Percentiles rank a stretch among this genome's conserved stretches.
Conservation (phyloP, 1,139 yeast species). For the Torulaspora globosa region DNA sequence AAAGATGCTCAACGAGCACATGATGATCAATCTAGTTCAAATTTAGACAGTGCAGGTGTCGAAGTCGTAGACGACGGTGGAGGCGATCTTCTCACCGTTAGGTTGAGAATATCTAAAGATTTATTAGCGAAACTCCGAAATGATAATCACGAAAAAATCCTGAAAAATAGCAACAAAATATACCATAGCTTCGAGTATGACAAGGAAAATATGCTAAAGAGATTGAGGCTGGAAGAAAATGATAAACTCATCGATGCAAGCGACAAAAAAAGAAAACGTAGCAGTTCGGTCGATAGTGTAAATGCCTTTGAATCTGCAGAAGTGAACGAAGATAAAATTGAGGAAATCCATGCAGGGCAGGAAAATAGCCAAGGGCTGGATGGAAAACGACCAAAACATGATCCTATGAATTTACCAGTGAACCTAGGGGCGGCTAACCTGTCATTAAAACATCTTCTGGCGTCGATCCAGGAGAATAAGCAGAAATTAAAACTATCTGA, state of each 20-base stretch:
- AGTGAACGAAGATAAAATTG: conserved; percentile 12
- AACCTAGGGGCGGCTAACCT: conserved; percentile 78
- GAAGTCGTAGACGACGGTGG: conserved; percentile 18
- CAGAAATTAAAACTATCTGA: conserved; percentile 75
- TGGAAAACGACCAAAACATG: conserved; percentile 28
- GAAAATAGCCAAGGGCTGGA: conserved; percentile 20
- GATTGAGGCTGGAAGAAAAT: conserved; percentile 74
- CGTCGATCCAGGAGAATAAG: conserved; percentile 73
- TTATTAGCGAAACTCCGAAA: conserved; percentile 29
- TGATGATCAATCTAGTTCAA: conserved; percentile 26
- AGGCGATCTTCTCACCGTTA: conserved; percentile 30
- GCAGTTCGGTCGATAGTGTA: conserved; percentile 11
- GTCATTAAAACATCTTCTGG: conserved; percentile 74
- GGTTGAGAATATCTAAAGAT: conserved; percentile 33
- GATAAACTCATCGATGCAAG: conserved; percentile 60
- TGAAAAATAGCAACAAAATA: conserved; percentile 52
- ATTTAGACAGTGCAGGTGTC: conserved; percentile 16
- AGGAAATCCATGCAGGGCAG: conserved; percentile 10
- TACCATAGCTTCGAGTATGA: conserved; percentile 86
- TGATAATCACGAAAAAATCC: conserved; percentile 34
- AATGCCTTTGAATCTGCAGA: not conserved
- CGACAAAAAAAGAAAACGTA: conserved; percentile 26
- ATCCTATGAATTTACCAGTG: conserved; percentile 36
- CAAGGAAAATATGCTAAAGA: conserved; percentile 67
- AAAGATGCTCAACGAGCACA: conserved; percentile 27